phyloP scores from a whole-genome alignment of 495 filamentous ascomycete species.

The Penicillium subrubescens region DNA sequence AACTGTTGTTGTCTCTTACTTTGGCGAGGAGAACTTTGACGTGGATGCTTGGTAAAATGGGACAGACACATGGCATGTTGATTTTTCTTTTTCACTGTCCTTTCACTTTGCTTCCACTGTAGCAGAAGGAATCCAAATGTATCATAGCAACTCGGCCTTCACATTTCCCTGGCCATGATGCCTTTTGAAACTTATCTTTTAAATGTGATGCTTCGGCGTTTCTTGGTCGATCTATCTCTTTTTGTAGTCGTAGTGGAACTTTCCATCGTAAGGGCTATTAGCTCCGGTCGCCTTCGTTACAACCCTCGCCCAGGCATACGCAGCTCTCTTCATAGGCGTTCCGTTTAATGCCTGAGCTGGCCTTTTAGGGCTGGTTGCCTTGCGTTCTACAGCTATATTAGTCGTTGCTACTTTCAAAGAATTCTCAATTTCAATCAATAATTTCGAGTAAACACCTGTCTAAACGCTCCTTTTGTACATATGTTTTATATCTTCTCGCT shows the following conservation, averaged over 20 bases:
- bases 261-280: no score
- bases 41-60: constrained; percentile 29
- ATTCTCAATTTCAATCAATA: neutral
- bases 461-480: neutral
- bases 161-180: constrained; percentile 30
- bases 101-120: constrained; percentile 13
- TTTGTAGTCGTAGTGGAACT: no score
- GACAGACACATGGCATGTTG: neutral
- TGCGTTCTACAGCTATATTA: neutral
- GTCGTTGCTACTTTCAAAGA: neutral
- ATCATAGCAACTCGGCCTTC: constrained; percentile 26
- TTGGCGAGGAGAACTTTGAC: constrained; percentile 62
- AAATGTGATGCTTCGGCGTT: constrained; percentile 13
- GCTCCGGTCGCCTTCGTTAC: no score
- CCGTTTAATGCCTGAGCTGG: no score
- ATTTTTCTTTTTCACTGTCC: constrained; percentile 7
- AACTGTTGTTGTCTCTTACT: constrained; percentile 95
- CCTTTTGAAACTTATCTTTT: constrained; percentile 34
- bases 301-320: no score
- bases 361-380: neutral
- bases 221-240: neutral
- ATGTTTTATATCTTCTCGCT: neutral
- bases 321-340: no score
- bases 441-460: neutral
- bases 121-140: constrained; percentile 24